phyloP scores from a whole-genome alignment of 257 asterid genomes.

The Paulownia fortunei region DNA sequence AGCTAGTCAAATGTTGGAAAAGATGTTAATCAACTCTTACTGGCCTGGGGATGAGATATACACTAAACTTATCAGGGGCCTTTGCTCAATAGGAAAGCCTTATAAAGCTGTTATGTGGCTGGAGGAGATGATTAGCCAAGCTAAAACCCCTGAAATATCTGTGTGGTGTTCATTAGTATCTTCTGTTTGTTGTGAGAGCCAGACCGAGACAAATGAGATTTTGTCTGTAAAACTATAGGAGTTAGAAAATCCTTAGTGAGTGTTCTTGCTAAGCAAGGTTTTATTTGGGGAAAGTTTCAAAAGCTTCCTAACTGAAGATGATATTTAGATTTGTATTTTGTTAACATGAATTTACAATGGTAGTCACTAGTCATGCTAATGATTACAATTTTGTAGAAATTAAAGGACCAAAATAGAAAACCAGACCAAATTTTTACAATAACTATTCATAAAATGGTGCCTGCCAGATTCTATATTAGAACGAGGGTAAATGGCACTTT shows the following conservation, averaged over 20 bases:
- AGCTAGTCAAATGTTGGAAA: constrained; percentile 73
- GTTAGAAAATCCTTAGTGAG: constrained; percentile 17
- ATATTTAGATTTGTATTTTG: background rate
- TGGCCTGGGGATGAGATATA: constrained; percentile 67
- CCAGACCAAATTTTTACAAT: too few relatives aligned
- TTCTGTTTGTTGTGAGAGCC: constrained; percentile 53
- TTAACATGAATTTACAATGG: background rate
- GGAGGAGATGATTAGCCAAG: constrained; percentile 90
- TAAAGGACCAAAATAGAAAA: too few relatives aligned
- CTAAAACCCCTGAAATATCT: constrained; percentile 58
- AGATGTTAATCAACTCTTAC: constrained; percentile 58
- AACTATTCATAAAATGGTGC: too few relatives aligned
- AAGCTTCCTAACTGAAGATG: background rate
- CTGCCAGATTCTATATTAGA: too few relatives aligned
- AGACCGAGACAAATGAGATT: constrained; percentile 22
- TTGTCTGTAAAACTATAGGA: constrained; percentile 32
- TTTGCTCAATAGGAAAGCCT: constrained; percentile 58
- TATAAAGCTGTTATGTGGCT: constrained; percentile 75
- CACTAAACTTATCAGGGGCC: constrained; percentile 59
- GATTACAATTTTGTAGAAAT: too few relatives aligned
- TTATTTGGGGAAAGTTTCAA: background rate
- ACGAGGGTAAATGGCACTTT: too few relatives aligned
- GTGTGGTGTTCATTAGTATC: constrained; percentile 72
- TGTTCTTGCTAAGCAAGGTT: background rate
- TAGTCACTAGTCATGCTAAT: too few relatives aligned